These are phyloP conservation scores for Brassica juncea DNA, from an alignment of 345 rosid genomes.

Conservation along the genomic window DNA sequence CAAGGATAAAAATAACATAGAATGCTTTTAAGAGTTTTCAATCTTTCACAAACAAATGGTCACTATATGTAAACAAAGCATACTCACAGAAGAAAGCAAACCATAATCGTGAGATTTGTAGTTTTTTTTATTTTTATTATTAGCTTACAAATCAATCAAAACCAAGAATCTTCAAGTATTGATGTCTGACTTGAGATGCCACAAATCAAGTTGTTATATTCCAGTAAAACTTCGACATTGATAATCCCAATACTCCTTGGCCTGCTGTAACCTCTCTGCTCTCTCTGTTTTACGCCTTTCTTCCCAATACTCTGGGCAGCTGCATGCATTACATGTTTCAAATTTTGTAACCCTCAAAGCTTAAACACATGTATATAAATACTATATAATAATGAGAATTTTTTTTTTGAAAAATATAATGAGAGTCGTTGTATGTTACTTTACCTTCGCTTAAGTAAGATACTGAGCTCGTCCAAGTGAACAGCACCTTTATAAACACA, in stretches of 20 bases:
- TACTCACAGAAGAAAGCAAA: constrained; percentile 3
- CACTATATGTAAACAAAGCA: neutral
- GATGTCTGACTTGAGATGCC: neutral
- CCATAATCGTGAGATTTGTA: neutral
- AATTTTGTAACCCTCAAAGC: neutral
- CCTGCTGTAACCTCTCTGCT: constrained; percentile 64
- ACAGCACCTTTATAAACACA: constrained; percentile 67
- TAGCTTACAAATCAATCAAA: constrained; percentile 11
- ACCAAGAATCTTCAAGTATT: neutral
- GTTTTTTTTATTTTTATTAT: neutral
- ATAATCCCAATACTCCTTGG: constrained; percentile 83
- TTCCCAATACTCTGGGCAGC: constrained; percentile 78
- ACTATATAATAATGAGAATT: neutral
- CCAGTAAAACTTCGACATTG: constrained; percentile 74
- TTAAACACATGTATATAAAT: neutral
- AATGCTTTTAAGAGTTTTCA: neutral
- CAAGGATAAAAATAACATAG: constrained; percentile 33
- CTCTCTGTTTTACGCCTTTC: constrained; percentile 68
- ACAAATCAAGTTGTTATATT: constrained; percentile 37
- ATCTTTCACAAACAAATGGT: neutral
- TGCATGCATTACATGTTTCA: constrained; percentile 29
- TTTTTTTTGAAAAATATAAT: neutral
- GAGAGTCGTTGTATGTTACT: neutral
- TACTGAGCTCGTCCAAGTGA: constrained; percentile 83
- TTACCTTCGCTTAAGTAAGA: constrained; percentile 70